A percentile compares a stretch with the other conserved stretches of the same genome.
These are phyloP conservation scores for Fusarium succisae DNA, from an alignment of 2,329 filamentous ascomycete genomes.

Conservation along the genomic window DNA sequence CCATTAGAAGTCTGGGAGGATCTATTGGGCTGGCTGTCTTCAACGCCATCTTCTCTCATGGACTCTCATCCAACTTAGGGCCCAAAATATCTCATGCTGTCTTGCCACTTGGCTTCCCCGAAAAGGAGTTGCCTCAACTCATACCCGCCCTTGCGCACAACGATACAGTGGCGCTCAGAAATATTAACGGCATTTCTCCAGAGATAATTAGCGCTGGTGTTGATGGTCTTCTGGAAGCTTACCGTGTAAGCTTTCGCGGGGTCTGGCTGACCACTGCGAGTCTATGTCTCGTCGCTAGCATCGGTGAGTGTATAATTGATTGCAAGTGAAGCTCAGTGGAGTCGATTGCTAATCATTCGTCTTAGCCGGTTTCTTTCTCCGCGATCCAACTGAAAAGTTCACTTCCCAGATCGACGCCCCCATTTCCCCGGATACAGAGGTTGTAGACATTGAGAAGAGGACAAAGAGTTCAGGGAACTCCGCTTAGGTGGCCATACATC, in stretches of 20 bases:
- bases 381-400: neutral
- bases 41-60: neutral
- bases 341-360: neutral
- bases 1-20: neutral
- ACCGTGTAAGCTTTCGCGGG: neutral
- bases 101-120: neutral
- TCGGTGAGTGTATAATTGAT: neutral
- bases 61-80: neutral
- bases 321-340: fast-evolving
- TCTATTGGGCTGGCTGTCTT: neutral
- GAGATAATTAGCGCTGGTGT: neutral
- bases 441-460: neutral
- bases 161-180: neutral
- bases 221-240: neutral
- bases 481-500: neutral
- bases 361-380: neutral
- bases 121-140: neutral
- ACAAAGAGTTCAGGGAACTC: neutral
- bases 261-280: neutral
- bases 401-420: neutral
- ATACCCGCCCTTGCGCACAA: neutral
- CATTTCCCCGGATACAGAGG: neutral
- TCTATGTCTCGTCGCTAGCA: neutral
- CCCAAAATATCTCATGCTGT: neutral
- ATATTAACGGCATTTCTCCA: neutral